Evolutionary conservation across 495 filamentous ascomycete genomes (phyloP).

Genomic region (Xeromyces bisporus): DNA sequence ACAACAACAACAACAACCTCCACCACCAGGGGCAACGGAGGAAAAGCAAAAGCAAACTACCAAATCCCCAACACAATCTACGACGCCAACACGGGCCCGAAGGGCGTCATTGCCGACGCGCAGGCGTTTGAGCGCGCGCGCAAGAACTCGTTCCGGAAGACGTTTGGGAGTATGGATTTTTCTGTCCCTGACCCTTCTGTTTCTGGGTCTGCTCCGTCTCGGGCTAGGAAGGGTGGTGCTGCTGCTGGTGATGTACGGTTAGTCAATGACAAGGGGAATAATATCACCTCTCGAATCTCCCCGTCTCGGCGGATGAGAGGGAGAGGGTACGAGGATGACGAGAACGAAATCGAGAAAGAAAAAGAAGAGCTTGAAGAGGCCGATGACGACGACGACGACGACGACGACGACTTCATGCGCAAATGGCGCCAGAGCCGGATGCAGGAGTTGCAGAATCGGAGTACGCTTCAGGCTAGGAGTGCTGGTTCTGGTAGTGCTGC

Average conservation of each 20-base stretch:
- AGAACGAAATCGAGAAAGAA: constrained; percentile 24
- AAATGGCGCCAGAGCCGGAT: constrained; percentile 68
- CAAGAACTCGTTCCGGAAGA: constrained; percentile 40
- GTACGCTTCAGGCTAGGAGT: constrained; percentile 23
- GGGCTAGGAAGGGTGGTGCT: constrained; percentile 8
- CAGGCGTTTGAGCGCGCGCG: constrained; percentile 74
- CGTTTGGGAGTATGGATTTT: constrained; percentile 17
- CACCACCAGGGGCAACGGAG: too few relatives aligned
- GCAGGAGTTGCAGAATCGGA: constrained; percentile 54
- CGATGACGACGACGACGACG: constrained; percentile 17
- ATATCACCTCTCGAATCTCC: too few relatives aligned
- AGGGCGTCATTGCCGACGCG: constrained; percentile 95
- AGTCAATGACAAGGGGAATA: constrained; percentile 22
- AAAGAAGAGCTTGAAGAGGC: neutral
- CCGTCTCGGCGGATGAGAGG: constrained; percentile 31
- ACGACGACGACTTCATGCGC: constrained; percentile 69
- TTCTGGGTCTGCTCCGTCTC: constrained; percentile 11
- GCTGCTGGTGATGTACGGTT: too few relatives aligned
- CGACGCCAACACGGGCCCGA: constrained; percentile 85
- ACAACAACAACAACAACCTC: too few relatives aligned
- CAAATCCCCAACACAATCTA: constrained; percentile 44
- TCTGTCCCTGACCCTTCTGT: too few relatives aligned
- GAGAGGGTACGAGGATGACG: constrained; percentile 7
- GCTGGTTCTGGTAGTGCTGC: too few relatives aligned
- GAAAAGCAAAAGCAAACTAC: too few relatives aligned